Evolutionary conservation across 1,284 basidiomycete species (phyloP).

Genomic region (Chondrostereum purpureum): DNA sequence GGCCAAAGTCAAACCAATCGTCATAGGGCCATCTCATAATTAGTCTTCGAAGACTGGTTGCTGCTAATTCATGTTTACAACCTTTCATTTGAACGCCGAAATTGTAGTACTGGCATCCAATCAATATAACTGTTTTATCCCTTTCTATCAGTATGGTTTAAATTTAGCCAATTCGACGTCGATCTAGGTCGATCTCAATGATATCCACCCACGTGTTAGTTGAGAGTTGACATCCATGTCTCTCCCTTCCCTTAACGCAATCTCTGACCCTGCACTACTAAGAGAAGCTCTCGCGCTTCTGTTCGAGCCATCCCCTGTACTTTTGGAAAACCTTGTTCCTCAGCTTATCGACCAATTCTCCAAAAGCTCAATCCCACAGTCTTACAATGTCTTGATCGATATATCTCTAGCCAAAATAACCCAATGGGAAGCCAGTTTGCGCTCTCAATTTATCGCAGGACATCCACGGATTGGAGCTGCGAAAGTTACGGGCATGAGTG

Average conservation of each 20-base stretch:
- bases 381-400: conserved; percentile 43
- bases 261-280: neutral
- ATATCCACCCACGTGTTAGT: neutral
- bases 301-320: neutral
- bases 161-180: too few relatives aligned
- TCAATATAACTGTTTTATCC: too few relatives aligned
- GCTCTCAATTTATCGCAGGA: conserved; percentile 68
- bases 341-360: neutral
- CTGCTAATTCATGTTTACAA: too few relatives aligned
- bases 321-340: neutral
- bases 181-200: too few relatives aligned
- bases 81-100: too few relatives aligned
- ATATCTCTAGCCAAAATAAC: conserved; percentile 44
- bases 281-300: neutral
- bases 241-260: neutral
- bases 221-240: neutral
- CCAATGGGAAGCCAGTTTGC: conserved; percentile 50
- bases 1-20: conserved; percentile 46
- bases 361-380: neutral
- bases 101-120: too few relatives aligned
- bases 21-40: conserved; percentile 30
- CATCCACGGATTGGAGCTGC: conserved; percentile 88
- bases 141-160: too few relatives aligned
- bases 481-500: conserved; percentile 53
- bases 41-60: too few relatives aligned